These are phyloP conservation scores for Hemileccinum rubropunctum DNA, from an alignment of 768 basidiomycete species.

Conservation along the genomic window DNA sequence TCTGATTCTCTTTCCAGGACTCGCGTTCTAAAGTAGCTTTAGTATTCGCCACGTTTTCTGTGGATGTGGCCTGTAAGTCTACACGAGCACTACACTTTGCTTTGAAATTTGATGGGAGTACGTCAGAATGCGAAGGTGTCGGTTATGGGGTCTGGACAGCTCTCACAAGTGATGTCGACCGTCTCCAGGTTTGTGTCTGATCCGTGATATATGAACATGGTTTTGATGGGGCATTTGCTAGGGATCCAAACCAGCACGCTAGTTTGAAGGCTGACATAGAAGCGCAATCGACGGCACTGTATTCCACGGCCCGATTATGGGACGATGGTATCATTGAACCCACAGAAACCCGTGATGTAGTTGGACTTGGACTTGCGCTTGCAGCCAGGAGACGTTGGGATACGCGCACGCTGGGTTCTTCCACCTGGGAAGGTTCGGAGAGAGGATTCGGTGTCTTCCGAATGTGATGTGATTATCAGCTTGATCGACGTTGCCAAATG, in stretches of 20 bases:
- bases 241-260: conserved; percentile 77
- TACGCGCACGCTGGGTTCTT: conserved; percentile 4
- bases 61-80: conserved; percentile 95
- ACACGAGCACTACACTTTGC: conserved; percentile 1
- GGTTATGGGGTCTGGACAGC: conserved; percentile 93
- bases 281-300: conserved; percentile 80
- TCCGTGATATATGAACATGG: not conserved
- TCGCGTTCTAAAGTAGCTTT: conserved; percentile 4
- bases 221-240: conserved; percentile 25
- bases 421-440: conserved; percentile 67
- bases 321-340: conserved; percentile 92
- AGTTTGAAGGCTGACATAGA: conserved; percentile 82
- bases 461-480: conserved; percentile 74
- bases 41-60: conserved; percentile 93
- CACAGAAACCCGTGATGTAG: conserved; percentile 81
- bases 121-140: conserved; percentile 84
- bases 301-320: conserved; percentile 92
- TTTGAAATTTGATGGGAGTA: conserved; percentile 6
- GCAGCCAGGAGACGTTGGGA: conserved; percentile 46
- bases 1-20: not conserved
- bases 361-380: conserved; percentile 87
- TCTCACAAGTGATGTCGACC: conserved; percentile 89
- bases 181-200: conserved; percentile 67
- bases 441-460: conserved; percentile 88
- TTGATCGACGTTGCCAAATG: conserved; percentile 25